phyloP scores from a whole-genome alignment of 2,329 filamentous ascomycete species.

The Westerdykella ornata region DNA sequence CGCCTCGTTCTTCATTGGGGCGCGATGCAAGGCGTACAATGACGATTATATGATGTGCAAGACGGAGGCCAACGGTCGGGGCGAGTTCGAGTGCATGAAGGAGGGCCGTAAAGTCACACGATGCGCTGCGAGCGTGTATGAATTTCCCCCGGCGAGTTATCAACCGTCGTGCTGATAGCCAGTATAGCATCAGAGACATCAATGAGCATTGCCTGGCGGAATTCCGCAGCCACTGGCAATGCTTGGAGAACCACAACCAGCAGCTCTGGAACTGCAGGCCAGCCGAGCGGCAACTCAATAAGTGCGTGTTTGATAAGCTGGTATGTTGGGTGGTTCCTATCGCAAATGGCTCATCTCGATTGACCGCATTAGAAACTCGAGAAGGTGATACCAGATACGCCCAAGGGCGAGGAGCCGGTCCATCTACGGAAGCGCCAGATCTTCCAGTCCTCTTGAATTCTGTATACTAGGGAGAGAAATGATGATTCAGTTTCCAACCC shows the following conservation, averaged over 20 bases:
- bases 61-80: constrained; percentile 81
- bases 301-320: constrained; percentile 92
- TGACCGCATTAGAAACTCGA: constrained; percentile 40
- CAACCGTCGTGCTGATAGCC: constrained; percentile 3
- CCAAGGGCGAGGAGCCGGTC: constrained; percentile 44
- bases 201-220: constrained; percentile 88
- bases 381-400: constrained; percentile 48
- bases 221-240: constrained; percentile 92
- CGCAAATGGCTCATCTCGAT: neutral
- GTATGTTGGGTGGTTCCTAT: constrained; percentile 51
- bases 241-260: constrained; percentile 95
- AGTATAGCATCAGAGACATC: constrained; percentile 75
- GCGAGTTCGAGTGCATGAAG: constrained; percentile 91
- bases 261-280: constrained; percentile 92
- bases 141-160: constrained; percentile 1
- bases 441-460: constrained; percentile 29
- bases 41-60: constrained; percentile 99
- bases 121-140: constrained; percentile 90
- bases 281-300: constrained; percentile 83
- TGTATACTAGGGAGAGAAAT: constrained; percentile 27
- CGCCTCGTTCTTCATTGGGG: constrained; percentile 94
- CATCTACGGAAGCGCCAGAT: constrained; percentile 45
- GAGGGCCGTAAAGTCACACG: constrained; percentile 94
- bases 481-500: constrained; percentile 1
- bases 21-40: constrained; percentile 89